These are phyloP conservation scores for Eimeria tenella DNA, from an alignment of 169 alveolate species.

Conservation along the genomic window DNA sequence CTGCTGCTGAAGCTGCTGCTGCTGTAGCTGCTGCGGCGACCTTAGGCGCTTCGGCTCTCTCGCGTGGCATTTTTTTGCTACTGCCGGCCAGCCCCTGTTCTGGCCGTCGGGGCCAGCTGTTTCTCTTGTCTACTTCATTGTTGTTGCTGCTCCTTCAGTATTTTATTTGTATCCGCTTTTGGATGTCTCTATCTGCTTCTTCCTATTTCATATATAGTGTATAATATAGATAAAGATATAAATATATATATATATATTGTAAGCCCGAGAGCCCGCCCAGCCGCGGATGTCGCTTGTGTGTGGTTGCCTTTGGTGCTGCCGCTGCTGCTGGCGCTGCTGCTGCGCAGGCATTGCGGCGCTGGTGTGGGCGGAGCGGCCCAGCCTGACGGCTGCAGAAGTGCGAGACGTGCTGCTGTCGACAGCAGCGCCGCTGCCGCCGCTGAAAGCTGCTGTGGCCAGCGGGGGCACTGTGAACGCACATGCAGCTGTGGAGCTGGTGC, in stretches of 20 bases:
- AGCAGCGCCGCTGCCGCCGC: neutral
- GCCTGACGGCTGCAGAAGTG: constrained; percentile 61
- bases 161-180: neutral
- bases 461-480: neutral
- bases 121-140: no score
- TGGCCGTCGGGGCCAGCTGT: no score
- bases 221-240: no score
- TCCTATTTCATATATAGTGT: neutral
- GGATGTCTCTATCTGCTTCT: neutral
- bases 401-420: constrained; percentile 35
- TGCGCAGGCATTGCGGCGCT: constrained; percentile 57
- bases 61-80: no score
- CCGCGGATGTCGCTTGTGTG: neutral
- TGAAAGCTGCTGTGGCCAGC: neutral
- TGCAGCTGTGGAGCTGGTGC: constrained; percentile 27
- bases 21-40: no score
- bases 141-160: no score
- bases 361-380: constrained; percentile 54
- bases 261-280: no score
- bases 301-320: neutral
- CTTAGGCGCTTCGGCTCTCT: no score
- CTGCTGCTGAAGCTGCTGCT: no score
- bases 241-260: neutral
- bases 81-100: no score
- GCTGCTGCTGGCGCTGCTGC: neutral